Evolutionary conservation across 2,329 filamentous ascomycete genomes (phyloP), one percentile per base, ranked within the genome.

Genomic region (Cladosporium sp.): DNA sequence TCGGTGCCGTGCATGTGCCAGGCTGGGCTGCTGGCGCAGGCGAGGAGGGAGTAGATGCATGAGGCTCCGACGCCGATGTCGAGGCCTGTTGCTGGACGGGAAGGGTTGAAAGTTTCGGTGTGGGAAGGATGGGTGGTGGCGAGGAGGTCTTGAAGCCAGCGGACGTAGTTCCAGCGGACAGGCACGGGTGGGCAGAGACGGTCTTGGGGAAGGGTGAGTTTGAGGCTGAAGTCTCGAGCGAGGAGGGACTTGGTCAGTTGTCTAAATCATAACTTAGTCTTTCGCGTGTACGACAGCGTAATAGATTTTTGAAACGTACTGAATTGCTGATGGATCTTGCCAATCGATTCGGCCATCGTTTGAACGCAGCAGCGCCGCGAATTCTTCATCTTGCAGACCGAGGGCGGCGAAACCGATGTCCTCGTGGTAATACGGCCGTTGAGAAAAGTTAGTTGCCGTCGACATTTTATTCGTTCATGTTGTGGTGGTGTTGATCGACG

Each of bases 11-110:
- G 72, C 72, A 79, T 77, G 5, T 67, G 68, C 93, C 93, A 98
- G 3, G 76, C 78, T 1, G 85, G 83, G 0, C 91, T 84, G 66
- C 90, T 86, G 0, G 82, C 78, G 71, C 90, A 91, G 23, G 89
- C 92, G 0, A 99, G 83, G 1, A 98, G 84, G 2, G 93, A 90
- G 74, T 98, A 99, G 71, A 99, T 96, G 72, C 90, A 90, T 71
- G 92, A 96, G 18, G 94, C 91, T 1, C 95, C 95, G 0, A 93
- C 96, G 49, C 95, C 95, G 68, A 85, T 87, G 35, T 74, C 69
- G 26, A 66, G 55, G 0, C 94, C 93, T 0, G 84, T 76, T 2
- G 92, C 81, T 50, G 83, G 79, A n/a, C 85, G 80, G 21, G 44
- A 3, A 2, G 50, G 35, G 63, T 87, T 81, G 69, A 87, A 68